Percentiles rank a stretch among this genome's conserved stretches.
Evolutionary conservation across 768 basidiomycete genomes (phyloP).

Genomic region (Suillus fuscotomentosus): DNA sequence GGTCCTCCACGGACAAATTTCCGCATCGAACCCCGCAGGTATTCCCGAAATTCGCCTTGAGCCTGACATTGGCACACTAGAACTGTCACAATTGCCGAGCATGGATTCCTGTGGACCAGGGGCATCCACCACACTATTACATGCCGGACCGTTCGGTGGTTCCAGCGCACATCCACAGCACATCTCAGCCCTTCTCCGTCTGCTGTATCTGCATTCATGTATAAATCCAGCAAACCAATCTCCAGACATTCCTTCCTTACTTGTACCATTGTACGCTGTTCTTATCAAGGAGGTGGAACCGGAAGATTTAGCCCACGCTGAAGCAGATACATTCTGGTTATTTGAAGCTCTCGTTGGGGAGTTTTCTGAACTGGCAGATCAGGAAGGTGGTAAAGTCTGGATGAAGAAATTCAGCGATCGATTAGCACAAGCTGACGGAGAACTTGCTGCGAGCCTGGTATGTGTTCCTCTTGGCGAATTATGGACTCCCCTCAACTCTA

Average conservation of each 20-base stretch:
- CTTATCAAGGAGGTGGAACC: slow-evolving; percentile 60
- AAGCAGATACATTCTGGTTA: slow-evolving; percentile 83
- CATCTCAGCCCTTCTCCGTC: slow-evolving; percentile 60
- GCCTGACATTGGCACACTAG: slow-evolving; percentile 17
- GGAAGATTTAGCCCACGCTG: slow-evolving; percentile 61
- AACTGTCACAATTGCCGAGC: slow-evolving; percentile 29
- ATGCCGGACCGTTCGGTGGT: slow-evolving; percentile 43
- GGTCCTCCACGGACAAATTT: slow-evolving; percentile 36
- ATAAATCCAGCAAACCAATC: slow-evolving; percentile 74
- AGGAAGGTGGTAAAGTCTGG: slow-evolving; percentile 61
- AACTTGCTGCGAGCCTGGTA: slow-evolving; percentile 61
- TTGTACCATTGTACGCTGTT: slow-evolving; percentile 67
- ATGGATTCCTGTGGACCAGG: slow-evolving; percentile 28
- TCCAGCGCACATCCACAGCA: slow-evolving; percentile 58
- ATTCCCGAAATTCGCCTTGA: slow-evolving; percentile 45
- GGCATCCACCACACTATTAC: slow-evolving; percentile 44
- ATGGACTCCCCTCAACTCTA: neutral
- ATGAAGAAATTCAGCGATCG: slow-evolving; percentile 60
- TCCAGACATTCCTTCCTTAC: slow-evolving; percentile 64
- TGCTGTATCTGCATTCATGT: slow-evolving; percentile 68
- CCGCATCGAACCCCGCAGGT: slow-evolving; percentile 18
- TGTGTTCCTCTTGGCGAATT: neutral
- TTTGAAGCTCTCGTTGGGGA: slow-evolving; percentile 75
- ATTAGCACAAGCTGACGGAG: slow-evolving; percentile 60
- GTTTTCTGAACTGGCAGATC: slow-evolving; percentile 70